Base-by-base conservation (phyloP, 163 green algal genomes). In the Scenedesmus sp. region DNA sequence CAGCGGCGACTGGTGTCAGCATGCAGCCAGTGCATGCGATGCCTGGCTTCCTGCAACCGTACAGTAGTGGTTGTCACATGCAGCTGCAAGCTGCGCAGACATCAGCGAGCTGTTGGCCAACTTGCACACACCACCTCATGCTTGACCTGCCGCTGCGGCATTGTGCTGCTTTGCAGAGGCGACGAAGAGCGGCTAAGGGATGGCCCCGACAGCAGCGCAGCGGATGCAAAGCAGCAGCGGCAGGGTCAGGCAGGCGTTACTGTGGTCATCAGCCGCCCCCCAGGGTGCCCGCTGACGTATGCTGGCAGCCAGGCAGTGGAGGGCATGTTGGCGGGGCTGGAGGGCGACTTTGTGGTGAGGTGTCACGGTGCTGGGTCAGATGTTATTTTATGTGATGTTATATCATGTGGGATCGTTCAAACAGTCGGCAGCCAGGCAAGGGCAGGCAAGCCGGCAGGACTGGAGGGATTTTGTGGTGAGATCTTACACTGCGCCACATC, bases 261-360 rank as follows among this genome's bases (percentile, higher is more conserved):
- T 23, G 83, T 46, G 23, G 54, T 57, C 5, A 88, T 52, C 77
- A 7, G 20, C 2, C 70, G 87, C 8, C 70, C 73, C 23, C 87
- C 87, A 3, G 56, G 18, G 1, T 86, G 70, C 26, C 88, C 88
- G 1, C 56, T 92, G 34, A 90, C 89, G 23, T 20, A 56, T 16
- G 82, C 55, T 59, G 89, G 89, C 4, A 20, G 54, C n/a, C 34
- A 66, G 70, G 89, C 82, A 20, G 66, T 92, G 67, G 70, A 90
- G n/a, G 46, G 52, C 4, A 66, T 90, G 70, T 26, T 92, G 82
- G 62, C 16, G 15, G 83, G 81, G 0, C 59, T 92, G 83, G 89
- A 92, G n/a, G 56, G 13, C 6, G 89, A 92, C 9, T 92, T 92
- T 59, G 73, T n/a, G 60, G 77, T 88, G 87, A 85, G 86, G n/a